phyloP scores from a whole-genome alignment of 176 grass and related monocot genomes.

The Chloris gayana region DNA sequence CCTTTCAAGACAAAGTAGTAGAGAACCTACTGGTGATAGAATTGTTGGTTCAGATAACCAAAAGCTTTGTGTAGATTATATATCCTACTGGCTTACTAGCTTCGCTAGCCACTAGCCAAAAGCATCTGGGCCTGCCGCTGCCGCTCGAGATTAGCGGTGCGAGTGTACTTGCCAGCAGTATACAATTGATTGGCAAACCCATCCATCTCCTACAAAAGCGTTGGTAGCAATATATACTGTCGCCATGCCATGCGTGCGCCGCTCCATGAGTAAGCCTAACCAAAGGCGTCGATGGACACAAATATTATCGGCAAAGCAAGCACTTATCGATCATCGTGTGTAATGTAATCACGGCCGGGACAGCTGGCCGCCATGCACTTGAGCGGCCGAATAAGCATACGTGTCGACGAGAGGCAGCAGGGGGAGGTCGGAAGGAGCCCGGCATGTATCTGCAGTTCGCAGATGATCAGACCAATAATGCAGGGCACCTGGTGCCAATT shows the following conservation, averaged over 20 bases:
- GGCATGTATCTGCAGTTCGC: not conserved
- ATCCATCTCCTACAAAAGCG: not conserved
- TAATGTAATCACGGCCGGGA: not conserved
- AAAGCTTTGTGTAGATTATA: not conserved
- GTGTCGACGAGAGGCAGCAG: slow-evolving; percentile 11
- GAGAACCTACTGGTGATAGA: not conserved
- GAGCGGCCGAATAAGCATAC: slow-evolving; percentile 12
- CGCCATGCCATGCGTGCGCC: not conserved
- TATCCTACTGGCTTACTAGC: not conserved
- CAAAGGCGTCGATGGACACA: not conserved
- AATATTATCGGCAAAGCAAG: slow-evolving; percentile 37
- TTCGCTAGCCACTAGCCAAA: not conserved
- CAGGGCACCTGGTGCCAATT: not conserved
- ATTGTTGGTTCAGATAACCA: not conserved
- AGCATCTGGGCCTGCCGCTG: not conserved
- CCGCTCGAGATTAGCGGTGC: slow-evolving; percentile 13
- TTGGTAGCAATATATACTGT: not conserved
- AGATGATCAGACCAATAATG: not conserved
- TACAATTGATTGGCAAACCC: not conserved
- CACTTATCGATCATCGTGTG: slow-evolving; percentile 13
- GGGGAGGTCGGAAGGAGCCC: too few relatives aligned
- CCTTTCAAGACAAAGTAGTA: not conserved
- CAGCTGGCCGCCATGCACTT: slow-evolving; percentile 36
- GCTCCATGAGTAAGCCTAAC: not conserved
- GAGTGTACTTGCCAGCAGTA: not conserved